Evolutionary conservation across 2,329 filamentous ascomycete genomes (phyloP).

Genomic region (Microdochium bolleyi): DNA sequence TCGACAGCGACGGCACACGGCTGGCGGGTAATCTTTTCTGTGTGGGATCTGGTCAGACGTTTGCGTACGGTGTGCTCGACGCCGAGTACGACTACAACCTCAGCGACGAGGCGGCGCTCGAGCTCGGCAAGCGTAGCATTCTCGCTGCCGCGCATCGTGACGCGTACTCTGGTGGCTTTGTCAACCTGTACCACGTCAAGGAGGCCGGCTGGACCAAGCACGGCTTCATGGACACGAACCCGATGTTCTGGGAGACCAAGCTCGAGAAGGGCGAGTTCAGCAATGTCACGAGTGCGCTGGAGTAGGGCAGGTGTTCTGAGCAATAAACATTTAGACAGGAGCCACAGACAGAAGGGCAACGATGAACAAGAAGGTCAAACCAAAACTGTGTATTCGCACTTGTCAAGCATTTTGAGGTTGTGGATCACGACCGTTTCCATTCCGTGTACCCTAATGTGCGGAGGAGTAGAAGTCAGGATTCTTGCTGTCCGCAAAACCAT

Average conservation of each 20-base stretch:
- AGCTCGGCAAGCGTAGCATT: slow-evolving; percentile 86
- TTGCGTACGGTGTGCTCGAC: slow-evolving; percentile 96
- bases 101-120: slow-evolving; percentile 77
- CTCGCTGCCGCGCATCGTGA: slow-evolving; percentile 93
- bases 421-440: no score
- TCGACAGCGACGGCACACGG: slow-evolving; percentile 93
- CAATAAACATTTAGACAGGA: not conserved
- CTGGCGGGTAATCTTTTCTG: slow-evolving; percentile 95
- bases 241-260: slow-evolving; percentile 99
- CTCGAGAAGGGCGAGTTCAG: slow-evolving; percentile 97
- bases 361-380: not conserved
- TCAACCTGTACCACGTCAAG: slow-evolving; percentile 99
- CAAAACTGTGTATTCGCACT: no score
- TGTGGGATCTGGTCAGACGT: slow-evolving; percentile 95
- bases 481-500: no score
- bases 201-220: slow-evolving; percentile 99
- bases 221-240: slow-evolving; percentile 96
- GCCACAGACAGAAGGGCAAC: not conserved
- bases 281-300: slow-evolving; percentile 77
- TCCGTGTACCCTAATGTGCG: no score
- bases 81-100: slow-evolving; percentile 91
- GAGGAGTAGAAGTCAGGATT: no score
- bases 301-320: slow-evolving; percentile 25
- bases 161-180: slow-evolving; percentile 96
- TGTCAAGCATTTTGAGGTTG: no score